Evolutionary conservation across 768 basidiomycete genomes (phyloP).

Genomic region (Strobilomyces echinocephalus): DNA sequence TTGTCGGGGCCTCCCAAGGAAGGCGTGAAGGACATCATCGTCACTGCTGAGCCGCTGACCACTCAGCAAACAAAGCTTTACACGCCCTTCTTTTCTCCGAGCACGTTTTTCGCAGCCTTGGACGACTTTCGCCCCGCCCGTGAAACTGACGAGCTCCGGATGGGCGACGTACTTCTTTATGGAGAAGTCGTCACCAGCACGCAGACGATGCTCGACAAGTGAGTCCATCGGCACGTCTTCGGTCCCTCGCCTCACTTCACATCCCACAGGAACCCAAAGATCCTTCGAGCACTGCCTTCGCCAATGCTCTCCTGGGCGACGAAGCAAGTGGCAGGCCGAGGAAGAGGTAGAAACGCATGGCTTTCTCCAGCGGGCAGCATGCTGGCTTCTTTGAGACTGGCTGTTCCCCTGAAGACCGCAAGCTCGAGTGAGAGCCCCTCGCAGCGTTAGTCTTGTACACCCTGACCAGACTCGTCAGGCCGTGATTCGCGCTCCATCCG

Average conservation of each 20-base stretch:
- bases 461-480: neutral
- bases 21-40: conserved; percentile 51
- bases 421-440: conserved; percentile 2
- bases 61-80: conserved; percentile 31
- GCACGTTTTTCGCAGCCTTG: conserved; percentile 54
- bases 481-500: conserved; percentile 12
- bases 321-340: conserved; percentile 82
- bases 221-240: conserved; percentile 23
- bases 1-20: conserved; percentile 29
- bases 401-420: conserved; percentile 15
- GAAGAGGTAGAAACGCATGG: conserved; percentile 88
- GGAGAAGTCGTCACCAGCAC: conserved; percentile 91
- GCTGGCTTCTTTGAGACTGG: conserved; percentile 45
- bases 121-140: conserved; percentile 19
- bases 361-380: conserved; percentile 89
- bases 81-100: conserved; percentile 72
- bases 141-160: conserved; percentile 39
- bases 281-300: conserved; percentile 64
- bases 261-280: conserved; percentile 59
- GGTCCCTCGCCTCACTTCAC: neutral
- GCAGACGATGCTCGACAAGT: conserved; percentile 93
- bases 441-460: neutral
- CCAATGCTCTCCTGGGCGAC: conserved; percentile 83
- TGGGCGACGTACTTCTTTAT: conserved; percentile 80
- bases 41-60: conserved; percentile 48